Evolutionary conservation across 768 basidiomycete genomes (phyloP).

Genomic region (Mycena belliarum): DNA sequence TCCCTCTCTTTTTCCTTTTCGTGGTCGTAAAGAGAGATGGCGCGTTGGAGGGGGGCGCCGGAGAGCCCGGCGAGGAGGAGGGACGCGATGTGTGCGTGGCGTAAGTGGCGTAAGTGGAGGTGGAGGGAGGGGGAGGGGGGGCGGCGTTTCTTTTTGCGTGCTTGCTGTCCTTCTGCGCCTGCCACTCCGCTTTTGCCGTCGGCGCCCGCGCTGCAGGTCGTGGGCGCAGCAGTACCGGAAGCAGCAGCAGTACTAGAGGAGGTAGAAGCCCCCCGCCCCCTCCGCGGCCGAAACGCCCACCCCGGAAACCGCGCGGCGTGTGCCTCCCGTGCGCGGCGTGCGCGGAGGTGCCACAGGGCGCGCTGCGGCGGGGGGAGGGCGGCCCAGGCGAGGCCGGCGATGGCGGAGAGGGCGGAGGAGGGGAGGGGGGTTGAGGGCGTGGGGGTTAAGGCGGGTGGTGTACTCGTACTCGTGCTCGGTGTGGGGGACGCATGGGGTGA

Average conservation of each 20-base stretch:
- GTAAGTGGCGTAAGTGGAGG: too few relatives aligned
- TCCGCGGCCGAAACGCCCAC: conserved; percentile 27
- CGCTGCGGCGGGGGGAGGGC: conserved; percentile 47
- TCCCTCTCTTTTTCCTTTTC: neutral
- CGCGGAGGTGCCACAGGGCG: conserved; percentile 46
- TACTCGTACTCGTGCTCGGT: too few relatives aligned
- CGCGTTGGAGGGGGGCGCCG: conserved; percentile 42
- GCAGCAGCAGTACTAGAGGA: too few relatives aligned
- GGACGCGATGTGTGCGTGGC: conserved; percentile 51
- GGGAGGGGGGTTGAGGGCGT: too few relatives aligned
- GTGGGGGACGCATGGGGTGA: too few relatives aligned
- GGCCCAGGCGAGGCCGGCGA: conserved; percentile 56
- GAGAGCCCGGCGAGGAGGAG: conserved; percentile 49
- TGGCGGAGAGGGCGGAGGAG: conserved; percentile 56
- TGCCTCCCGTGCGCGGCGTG: conserved; percentile 46
- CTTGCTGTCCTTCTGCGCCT: too few relatives aligned
- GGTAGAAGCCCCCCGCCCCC: conserved; percentile 24
- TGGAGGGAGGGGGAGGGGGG: too few relatives aligned
- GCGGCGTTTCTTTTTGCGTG: too few relatives aligned
- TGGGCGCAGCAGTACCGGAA: too few relatives aligned
- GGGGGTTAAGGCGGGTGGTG: too few relatives aligned
- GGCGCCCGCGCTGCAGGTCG: too few relatives aligned
- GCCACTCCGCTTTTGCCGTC: too few relatives aligned
- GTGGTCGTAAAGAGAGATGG: conserved; percentile 47
- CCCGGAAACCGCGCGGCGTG: conserved; percentile 47